phyloP scores from a whole-genome alignment of 108 stramenopile species.

The Nannochloropsis oceanica region DNA sequence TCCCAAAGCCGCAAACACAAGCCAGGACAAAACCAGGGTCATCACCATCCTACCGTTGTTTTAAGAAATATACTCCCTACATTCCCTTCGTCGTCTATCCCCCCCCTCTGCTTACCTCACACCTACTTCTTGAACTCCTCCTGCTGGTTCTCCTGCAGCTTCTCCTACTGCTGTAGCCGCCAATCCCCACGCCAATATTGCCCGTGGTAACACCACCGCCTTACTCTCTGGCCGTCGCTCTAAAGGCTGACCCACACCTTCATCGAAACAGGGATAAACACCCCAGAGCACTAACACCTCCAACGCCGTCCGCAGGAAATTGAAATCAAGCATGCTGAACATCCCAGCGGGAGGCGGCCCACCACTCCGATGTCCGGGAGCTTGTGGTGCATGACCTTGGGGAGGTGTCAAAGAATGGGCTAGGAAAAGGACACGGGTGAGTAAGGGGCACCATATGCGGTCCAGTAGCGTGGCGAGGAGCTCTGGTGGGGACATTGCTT shows the following conservation, averaged over 20 bases:
- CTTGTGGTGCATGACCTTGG: not conserved
- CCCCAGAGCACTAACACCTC: not conserved
- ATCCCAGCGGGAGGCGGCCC: not conserved
- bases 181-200: not conserved
- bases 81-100: no score
- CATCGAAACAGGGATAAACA: not conserved
- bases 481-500: not conserved
- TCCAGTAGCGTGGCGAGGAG: not conserved
- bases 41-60: no score
- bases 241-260: not conserved
- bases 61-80: no score
- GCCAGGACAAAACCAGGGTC: no score
- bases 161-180: not conserved
- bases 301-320: not conserved
- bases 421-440: not conserved
- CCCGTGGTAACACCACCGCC: not conserved
- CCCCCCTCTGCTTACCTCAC: no score
- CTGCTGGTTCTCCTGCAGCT: not conserved
- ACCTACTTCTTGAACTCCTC: no score
- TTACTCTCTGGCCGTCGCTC: not conserved
- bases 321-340: not conserved
- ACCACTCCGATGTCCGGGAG: not conserved
- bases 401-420: not conserved
- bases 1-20: no score
- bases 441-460: not conserved